Base-by-base conservation (phyloP, 495 filamentous ascomycete genomes). In the Penicillium bovifimosum region DNA sequence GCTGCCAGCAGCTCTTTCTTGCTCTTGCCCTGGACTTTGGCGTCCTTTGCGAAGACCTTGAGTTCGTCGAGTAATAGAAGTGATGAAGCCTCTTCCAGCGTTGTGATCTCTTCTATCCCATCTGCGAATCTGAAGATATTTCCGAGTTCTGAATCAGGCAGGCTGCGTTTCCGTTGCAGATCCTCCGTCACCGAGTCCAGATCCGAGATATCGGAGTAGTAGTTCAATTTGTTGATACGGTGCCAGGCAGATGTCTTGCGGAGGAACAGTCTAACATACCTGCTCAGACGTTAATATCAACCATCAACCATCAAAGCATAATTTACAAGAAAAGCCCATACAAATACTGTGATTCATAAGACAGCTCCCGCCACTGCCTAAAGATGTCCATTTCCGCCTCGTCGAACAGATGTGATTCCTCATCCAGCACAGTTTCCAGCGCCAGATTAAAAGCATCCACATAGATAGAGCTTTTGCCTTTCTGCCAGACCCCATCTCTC, bases 401-500 rank as follows among this genome's bases (percentile, higher is more conserved):
- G 59, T 89, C 79, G 64, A 97, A 98, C 10, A 98, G 72, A 65
- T 96, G 90, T 2, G 81, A 77, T 63, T 98, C 93, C 41, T 96
- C 91, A 41, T 86, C 84, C 5, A 98, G 73, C 17, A 97, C 92
- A 2, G 90, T 97, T 53, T 91, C 84, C 38, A 98, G 76, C 14
- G 91, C 90, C 13, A 96, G 72, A 67, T 96, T 96, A 77, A 98
- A 98, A 16, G 92, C 93, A 68, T 98, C 92, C 13, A 96, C 90
- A 59, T 98, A 98, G 47, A 98, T 91, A 5, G 93, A 97, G 58
- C 85, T 95, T 62, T 75, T 81, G 4, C 83, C 83, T 42, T 72
- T 76, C 20, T 76, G 62, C 83, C 83, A 86, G 55, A 75, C 79
- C 6, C 77, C 65, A 58, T 80, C 69, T 34, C 72, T 75, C 38